phyloP scores from a whole-genome alignment of 1,284 basidiomycete genomes.

The Mycena citricolor region DNA sequence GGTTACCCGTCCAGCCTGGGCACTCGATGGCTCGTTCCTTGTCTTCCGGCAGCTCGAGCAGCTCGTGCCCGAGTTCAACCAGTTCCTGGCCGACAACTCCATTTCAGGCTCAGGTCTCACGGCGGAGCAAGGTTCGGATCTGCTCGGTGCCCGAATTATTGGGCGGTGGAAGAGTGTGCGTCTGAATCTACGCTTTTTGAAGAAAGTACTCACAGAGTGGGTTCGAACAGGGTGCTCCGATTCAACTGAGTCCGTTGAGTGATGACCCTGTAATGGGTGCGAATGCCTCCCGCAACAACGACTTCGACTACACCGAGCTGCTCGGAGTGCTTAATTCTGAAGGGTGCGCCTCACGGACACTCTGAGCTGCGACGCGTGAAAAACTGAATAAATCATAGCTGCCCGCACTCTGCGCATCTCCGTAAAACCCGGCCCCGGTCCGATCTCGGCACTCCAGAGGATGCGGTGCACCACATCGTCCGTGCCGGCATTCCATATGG shows the following conservation, averaged over 20 bases:
- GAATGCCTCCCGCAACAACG: conserved; percentile 41
- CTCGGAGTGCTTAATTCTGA: no score
- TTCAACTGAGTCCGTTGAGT: conserved; percentile 42
- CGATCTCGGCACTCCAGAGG: conserved; percentile 33
- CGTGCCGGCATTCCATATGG: conserved; percentile 49
- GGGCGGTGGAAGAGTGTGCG: conserved; percentile 63
- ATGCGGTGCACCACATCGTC: conserved; percentile 36
- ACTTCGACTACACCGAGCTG: conserved; percentile 35
- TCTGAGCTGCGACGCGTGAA: no score
- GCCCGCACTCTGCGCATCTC: conserved; percentile 57
- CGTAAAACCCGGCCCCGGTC: conserved; percentile 54
- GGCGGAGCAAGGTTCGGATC: conserved; percentile 41
- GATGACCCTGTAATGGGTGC: conserved; percentile 42
- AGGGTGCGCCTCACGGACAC: no score
- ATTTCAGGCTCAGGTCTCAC: conserved; percentile 38
- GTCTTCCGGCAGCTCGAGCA: conserved; percentile 56
- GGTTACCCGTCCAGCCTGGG: conserved; percentile 43
- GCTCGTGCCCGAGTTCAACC: conserved; percentile 54
- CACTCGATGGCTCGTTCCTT: conserved; percentile 53
- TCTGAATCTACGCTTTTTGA: not conserved
- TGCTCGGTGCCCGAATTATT: conserved; percentile 53
- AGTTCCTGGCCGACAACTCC: conserved; percentile 45
- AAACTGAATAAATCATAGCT: conserved; percentile 44
- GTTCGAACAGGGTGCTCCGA: conserved; percentile 37
- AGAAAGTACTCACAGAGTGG: conserved; percentile 13